These are phyloP conservation scores for Rhynchospora tenuis DNA, from an alignment of 176 grass and related monocot species.

Conservation along the genomic window DNA sequence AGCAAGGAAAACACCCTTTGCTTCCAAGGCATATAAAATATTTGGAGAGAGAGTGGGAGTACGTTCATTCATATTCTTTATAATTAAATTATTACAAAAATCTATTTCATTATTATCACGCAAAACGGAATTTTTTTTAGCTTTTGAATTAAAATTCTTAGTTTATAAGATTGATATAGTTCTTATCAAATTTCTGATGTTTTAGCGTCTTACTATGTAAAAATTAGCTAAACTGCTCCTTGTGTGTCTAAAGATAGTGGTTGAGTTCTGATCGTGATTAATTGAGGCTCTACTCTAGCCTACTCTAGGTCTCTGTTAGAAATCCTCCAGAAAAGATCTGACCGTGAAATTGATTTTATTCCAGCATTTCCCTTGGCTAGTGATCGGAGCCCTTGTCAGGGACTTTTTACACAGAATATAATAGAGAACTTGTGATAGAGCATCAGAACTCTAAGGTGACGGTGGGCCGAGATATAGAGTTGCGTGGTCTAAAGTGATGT, in stretches of 20 bases:
- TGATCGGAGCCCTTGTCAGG: background rate
- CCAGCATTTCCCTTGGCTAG: background rate
- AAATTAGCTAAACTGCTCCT: background rate
- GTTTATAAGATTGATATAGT: background rate
- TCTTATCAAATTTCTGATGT: background rate
- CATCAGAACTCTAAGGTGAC: background rate
- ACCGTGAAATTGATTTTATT: background rate
- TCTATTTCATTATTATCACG: background rate
- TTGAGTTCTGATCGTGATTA: no score
- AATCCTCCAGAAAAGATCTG: no score
- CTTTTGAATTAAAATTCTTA: background rate
- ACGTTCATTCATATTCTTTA: background rate
- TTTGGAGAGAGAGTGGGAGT: background rate
- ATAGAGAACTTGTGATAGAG: background rate
- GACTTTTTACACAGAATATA: background rate
- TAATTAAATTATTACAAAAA: background rate
- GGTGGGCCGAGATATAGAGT: conserved; percentile 1
- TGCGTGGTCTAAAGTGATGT: background rate
- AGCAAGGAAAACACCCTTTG: conserved; percentile 23
- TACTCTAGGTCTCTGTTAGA: no score
- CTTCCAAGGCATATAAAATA: conserved; percentile 21
- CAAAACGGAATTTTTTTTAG: background rate
- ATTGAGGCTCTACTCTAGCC: no score
- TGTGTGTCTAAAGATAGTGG: background rate
- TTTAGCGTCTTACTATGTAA: background rate